phyloP scores from a whole-genome alignment of 176 grass and related monocot species.

The Rhynchospora tenuis region DNA sequence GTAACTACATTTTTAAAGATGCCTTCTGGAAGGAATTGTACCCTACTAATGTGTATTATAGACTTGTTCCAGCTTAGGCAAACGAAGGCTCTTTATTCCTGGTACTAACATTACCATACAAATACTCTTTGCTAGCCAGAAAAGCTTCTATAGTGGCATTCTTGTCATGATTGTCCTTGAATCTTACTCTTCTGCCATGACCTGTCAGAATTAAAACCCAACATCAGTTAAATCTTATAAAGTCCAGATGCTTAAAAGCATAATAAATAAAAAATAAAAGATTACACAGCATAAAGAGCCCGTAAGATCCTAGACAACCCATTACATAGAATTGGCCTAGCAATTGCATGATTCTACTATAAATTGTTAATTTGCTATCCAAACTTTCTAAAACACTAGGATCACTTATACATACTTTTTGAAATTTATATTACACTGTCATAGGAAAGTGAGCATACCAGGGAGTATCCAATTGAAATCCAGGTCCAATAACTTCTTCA shows the following conservation, averaged over 20 bases:
- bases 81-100: background rate
- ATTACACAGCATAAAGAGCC: background rate
- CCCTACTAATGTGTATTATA: background rate
- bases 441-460: constrained; percentile 31
- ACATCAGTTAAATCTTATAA: too few relatives aligned
- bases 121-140: constrained; percentile 19
- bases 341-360: background rate
- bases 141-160: constrained; percentile 32
- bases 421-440: background rate
- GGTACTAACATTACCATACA: background rate
- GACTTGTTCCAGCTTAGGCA: constrained; percentile 3
- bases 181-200: constrained; percentile 34
- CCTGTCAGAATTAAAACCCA: constrained; percentile 10
- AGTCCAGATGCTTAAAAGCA: too few relatives aligned
- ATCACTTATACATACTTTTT: background rate
- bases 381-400: background rate
- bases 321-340: background rate
- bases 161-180: constrained; percentile 32
- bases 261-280: background rate
- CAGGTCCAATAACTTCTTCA: constrained; percentile 52
- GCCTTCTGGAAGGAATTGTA: background rate
- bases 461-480: constrained; percentile 67
- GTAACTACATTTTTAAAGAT: background rate
- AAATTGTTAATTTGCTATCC: background rate
- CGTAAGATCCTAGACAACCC: background rate